phyloP scores from a whole-genome alignment of 2,329 filamentous ascomycete genomes.

The Nemania sp. region DNA sequence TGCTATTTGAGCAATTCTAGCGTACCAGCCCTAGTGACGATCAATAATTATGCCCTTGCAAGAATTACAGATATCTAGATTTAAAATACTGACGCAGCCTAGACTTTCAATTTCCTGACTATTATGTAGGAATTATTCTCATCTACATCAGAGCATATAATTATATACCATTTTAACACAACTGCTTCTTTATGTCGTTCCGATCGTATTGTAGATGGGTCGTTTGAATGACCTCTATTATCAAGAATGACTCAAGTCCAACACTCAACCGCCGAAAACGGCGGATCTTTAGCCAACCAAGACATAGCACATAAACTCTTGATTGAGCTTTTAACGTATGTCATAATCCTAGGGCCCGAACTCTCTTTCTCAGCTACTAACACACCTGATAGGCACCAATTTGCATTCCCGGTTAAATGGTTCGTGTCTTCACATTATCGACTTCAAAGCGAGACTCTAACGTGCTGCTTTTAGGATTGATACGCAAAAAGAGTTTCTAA shows the following conservation, averaged over 20 bases:
- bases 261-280: not conserved
- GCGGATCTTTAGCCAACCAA: not conserved
- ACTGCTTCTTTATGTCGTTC: too few relatives aligned
- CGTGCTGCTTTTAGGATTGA: not conserved
- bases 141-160: too few relatives aligned
- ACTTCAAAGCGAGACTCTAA: not conserved
- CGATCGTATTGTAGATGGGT: too few relatives aligned
- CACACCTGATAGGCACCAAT: constrained; percentile 14
- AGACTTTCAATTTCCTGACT: too few relatives aligned
- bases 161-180: too few relatives aligned
- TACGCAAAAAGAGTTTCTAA: not conserved
- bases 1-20: too few relatives aligned
- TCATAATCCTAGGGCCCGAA: not conserved
- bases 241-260: not conserved
- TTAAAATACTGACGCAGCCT: too few relatives aligned
- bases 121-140: too few relatives aligned
- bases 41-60: too few relatives aligned
- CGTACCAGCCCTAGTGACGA: too few relatives aligned
- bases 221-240: not conserved
- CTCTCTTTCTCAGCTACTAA: not conserved
- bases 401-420: constrained; percentile 27
- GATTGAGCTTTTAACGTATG: constrained; percentile 25
- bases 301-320: constrained; percentile 22
- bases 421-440: not conserved
- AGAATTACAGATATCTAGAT: too few relatives aligned